Base-by-base conservation (phyloP, 768 basidiomycete genomes). In the Amanita rubescens region DNA sequence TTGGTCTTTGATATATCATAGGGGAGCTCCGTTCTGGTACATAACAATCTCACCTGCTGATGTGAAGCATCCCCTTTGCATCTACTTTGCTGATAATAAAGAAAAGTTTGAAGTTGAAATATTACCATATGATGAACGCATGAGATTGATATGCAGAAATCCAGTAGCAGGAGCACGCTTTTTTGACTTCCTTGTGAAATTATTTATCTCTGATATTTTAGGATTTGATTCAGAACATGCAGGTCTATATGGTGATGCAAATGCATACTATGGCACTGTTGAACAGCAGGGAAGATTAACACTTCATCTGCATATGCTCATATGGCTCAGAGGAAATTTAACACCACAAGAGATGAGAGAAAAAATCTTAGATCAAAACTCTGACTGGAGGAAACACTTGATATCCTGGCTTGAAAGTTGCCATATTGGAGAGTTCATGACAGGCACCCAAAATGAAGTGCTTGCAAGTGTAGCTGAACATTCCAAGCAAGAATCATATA, bases 11-110 rank as follows among this genome's bases (percentile, higher is more conserved):
- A 24, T 43, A 42, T 49, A 49, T 0, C 51, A 57, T 35, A 56
- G 52, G 41, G 64, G 65, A 10, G 63, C 67, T 7, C 68, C 68
- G 4, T 59, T 57, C 1, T 72, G 69, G 69, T 72, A 65, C 56
- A 60, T 71, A 0, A 72, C 70, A 10, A 46, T 71, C 24, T 62
- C 70, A 0, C 68, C 63, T 6, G 62, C 58, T 7, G 68, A 73
- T 53, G 45, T 49, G 0, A 57, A 58, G 10, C 63, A 69, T 56
- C 71, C 69, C 0, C 52, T 73, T 7, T 64, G 62, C 12, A 17
- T 73, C 6, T 71, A 71, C 49, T 71, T 56, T 64, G 65, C 68
- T 6, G 63, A 56, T 11, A 57, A 48, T 6, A 51, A 66, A 6
- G 48, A 57, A 10, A 49, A 42, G 0, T 71, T 65, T 37, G 22